Evolutionary conservation across 495 filamentous ascomycete species (phyloP).

Genomic region (Neurospora sp.): DNA sequence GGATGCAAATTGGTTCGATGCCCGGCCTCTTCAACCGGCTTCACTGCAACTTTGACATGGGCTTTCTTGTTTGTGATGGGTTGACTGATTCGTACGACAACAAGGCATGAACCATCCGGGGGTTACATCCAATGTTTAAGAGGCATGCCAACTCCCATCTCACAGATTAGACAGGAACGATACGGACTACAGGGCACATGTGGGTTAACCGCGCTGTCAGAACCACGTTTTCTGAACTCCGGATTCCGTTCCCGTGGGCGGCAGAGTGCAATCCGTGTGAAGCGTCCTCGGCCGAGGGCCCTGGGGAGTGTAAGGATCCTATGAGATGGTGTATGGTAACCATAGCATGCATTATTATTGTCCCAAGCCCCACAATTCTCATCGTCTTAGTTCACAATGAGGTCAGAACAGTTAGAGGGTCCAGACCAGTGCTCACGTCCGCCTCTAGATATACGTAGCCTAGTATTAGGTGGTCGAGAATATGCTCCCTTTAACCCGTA

Average conservation of each 20-base stretch:
- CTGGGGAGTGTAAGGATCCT: background rate
- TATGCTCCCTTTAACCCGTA: background rate
- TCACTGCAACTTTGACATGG: background rate
- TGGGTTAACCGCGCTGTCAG: background rate
- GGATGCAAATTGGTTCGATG: background rate
- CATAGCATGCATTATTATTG: background rate
- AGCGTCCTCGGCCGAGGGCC: background rate
- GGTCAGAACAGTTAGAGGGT: background rate
- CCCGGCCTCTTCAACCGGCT: background rate
- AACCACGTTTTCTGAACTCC: background rate
- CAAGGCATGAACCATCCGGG: background rate
- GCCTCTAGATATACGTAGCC: no score
- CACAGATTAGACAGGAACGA: background rate
- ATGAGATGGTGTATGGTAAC: background rate
- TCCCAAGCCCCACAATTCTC: background rate
- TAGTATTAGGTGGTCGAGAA: background rate
- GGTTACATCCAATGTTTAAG: background rate
- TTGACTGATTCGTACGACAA: background rate
- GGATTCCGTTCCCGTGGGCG: background rate
- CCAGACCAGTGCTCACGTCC: background rate
- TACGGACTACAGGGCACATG: background rate
- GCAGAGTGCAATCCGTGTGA: background rate
- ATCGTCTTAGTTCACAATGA: background rate
- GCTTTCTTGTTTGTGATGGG: background rate
- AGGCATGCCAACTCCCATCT: background rate